Evolutionary conservation across 1,139 yeast genomes (phyloP).

Genomic region (Lizanozyma gosingica): DNA sequence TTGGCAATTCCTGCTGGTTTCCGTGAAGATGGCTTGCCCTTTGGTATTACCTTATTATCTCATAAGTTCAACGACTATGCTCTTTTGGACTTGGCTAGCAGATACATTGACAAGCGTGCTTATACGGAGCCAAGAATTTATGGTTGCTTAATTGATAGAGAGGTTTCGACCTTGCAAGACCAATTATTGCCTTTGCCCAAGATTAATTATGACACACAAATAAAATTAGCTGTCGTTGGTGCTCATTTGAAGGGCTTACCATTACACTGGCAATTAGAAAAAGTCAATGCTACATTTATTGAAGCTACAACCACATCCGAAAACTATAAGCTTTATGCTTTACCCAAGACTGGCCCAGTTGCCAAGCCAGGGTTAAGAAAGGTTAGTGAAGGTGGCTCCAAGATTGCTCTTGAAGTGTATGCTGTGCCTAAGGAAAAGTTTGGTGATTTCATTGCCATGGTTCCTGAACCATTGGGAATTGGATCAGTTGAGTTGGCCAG

Average conservation of each 20-base stretch:
- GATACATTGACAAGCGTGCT: slow-evolving; percentile 42
- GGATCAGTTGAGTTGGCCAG: slow-evolving; percentile 77
- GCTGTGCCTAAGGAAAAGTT: slow-evolving; percentile 68
- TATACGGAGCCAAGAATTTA: slow-evolving; percentile 18
- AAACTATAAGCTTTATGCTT: slow-evolving; percentile 71
- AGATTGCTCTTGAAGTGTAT: slow-evolving; percentile 72
- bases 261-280: slow-evolving; percentile 87
- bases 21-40: slow-evolving; percentile 76
- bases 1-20: slow-evolving; percentile 88
- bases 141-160: slow-evolving; percentile 34
- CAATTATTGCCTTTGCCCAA: slow-evolving; percentile 29
- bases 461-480: slow-evolving; percentile 91
- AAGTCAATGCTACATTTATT: slow-evolving; percentile 70
- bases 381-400: slow-evolving; percentile 44
- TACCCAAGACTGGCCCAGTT: slow-evolving; percentile 74
- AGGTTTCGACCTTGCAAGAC: slow-evolving; percentile 24
- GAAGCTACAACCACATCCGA: slow-evolving; percentile 60
- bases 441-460: slow-evolving; percentile 77
- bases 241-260: slow-evolving; percentile 88
- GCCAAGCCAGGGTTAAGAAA: slow-evolving; percentile 85
- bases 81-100: slow-evolving; percentile 69
- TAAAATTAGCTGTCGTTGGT: slow-evolving; percentile 85
- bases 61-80: slow-evolving; percentile 83
- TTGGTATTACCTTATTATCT: slow-evolving; percentile 81
- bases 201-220: slow-evolving; percentile 16